These are phyloP conservation scores for Hypoxylon sp. DNA, from an alignment of 2,329 filamentous ascomycete genomes.

Conservation along the genomic window DNA sequence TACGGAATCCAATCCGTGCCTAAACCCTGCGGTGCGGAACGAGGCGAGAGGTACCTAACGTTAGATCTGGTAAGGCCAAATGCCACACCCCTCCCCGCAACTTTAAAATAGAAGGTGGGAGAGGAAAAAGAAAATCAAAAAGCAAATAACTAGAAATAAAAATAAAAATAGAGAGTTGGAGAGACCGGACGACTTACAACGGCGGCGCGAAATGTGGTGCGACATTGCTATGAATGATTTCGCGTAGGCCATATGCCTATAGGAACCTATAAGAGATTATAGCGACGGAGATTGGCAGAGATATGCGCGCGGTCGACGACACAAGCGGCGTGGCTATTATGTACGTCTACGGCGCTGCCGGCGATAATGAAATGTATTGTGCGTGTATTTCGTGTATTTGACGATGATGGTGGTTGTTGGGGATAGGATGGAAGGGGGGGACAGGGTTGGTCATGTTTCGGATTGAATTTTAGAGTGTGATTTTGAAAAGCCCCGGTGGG, in stretches of 20 bases:
- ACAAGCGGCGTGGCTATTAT: constrained; percentile 21
- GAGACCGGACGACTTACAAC: background rate
- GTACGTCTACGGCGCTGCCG: constrained; percentile 38
- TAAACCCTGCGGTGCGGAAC: constrained; percentile 8
- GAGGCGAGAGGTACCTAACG: background rate
- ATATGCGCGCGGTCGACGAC: constrained; percentile 14
- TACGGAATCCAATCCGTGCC: constrained; percentile 15
- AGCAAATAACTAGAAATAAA: background rate
- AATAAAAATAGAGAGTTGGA: constrained; percentile 15
- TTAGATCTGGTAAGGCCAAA: background rate
- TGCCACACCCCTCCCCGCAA: constrained; percentile 27
- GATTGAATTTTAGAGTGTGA: constrained; percentile 25
- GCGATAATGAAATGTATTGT: background rate
- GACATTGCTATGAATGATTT: constrained; percentile 31
- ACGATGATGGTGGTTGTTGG: constrained; percentile 3
- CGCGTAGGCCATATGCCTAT: constrained; percentile 15
- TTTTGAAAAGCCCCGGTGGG: constrained; percentile 7
- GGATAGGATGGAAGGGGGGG: background rate
- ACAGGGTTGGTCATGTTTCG: constrained; percentile 27
- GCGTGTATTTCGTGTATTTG: constrained; percentile 3
- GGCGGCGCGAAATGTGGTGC: constrained; percentile 16
- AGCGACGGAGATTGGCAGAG: constrained; percentile 14
- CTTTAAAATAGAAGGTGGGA: constrained; percentile 36
- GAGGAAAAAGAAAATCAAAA: constrained; percentile 2
- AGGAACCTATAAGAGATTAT: constrained; percentile 11